Percentiles rank a stretch among this genome's conserved stretches.
phyloP scores from a whole-genome alignment of 2,329 filamentous ascomycete species.

The Ilyonectria sp. region DNA sequence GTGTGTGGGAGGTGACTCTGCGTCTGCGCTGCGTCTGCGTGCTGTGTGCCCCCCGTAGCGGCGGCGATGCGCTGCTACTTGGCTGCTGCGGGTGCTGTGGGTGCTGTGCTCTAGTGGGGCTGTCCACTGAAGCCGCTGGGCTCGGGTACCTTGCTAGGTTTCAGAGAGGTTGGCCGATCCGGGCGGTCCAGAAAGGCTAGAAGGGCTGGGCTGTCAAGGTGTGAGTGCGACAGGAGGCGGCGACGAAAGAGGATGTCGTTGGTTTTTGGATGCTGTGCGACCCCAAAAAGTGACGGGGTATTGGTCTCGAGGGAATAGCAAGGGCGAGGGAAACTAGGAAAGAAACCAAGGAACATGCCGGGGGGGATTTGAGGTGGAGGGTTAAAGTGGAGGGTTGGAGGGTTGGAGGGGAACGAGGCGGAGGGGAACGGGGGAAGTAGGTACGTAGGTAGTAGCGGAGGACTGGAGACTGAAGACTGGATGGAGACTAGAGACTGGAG shows the following conservation, averaged over 20 bases:
- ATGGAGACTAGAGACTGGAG: conserved; percentile 2
- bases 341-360: conserved; percentile 25
- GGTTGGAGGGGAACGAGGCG: conserved; percentile 20
- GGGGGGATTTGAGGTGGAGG: conserved; percentile 16
- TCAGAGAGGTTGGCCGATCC: background rate
- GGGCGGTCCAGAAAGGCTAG: background rate
- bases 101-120: conserved; percentile 12
- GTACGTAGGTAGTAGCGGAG: background rate
- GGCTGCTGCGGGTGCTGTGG: conserved; percentile 7
- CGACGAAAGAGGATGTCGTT: background rate
- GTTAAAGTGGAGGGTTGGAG: conserved; percentile 18
- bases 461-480: background rate
- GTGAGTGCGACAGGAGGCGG: background rate
- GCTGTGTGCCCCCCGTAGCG: conserved; percentile 16
- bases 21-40: conserved; percentile 11
- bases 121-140: conserved; percentile 15
- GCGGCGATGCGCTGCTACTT: conserved; percentile 17
- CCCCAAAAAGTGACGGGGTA: background rate
- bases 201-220: background rate
- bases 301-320: conserved; percentile 17
- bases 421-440: conserved; percentile 14
- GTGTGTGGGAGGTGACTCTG: conserved; percentile 8
- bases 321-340: conserved; percentile 10
- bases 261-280: conserved; percentile 10
- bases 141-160: background rate